Evolutionary conservation across 306 rosid species (phyloP), one percentile per base, ranked within the genome.

Genomic region (Macrotyloma uniflorum): DNA sequence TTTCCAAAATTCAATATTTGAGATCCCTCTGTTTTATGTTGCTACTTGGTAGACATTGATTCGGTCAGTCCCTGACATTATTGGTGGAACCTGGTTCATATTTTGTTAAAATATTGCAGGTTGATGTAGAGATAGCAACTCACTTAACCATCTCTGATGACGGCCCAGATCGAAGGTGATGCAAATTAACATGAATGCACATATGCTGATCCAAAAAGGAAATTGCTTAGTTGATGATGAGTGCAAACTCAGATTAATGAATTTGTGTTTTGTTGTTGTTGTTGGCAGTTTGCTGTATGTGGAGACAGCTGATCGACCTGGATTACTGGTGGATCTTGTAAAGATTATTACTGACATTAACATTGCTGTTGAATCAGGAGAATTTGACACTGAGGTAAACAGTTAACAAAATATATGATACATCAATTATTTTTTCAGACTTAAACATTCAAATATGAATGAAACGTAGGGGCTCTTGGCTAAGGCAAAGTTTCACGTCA

Each of bases 401-500:
- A 36, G 5, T 42, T 9, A 38, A 38, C 13, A 8, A 9, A 8
- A 38, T 38, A 1, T 1, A 38, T 38, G 13, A 38, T 9, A 38
- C 9, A 10, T 9, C 9, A 38, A 38, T 2, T 9, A 38, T 8
- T 9, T 8, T 38, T 38, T 0, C 43, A 38, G 4, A 2, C 13
- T 8, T 38, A 38, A 38, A 8, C 43, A 8, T 38, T 38, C 43
- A 38, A 38, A 10, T 10, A 8, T 9, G 8, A 8, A 8, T 10
- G 13, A 38, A 38, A 38, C 43, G 22, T 69, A 92, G 98, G 99
- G 99, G 10, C 80, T 96, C 32, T 87, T 96, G 87, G 99, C 98
- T 4, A 96, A 96, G 90, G 93, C 99, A 79, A 93, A 87, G 81
- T 96, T 96, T 87, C 98, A 96, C 75, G 99, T 96, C 45, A 93